Percentiles rank a stretch among this genome's conserved stretches.
phyloP scores from a whole-genome alignment of 2,329 filamentous ascomycete genomes.

The Pochonia chlamydosporia region DNA sequence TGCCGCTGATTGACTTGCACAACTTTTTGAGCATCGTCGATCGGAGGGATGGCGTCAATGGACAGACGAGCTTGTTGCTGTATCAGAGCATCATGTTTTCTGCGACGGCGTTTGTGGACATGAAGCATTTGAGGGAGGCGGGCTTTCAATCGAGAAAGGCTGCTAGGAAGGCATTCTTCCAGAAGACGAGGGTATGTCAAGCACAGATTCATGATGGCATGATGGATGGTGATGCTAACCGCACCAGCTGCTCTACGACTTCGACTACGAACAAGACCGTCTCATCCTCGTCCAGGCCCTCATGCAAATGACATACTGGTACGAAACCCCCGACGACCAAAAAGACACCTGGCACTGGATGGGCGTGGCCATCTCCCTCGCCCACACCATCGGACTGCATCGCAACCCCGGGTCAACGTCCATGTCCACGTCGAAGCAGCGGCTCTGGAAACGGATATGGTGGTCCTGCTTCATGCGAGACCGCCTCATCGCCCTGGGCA shows the following conservation, averaged over 20 bases:
- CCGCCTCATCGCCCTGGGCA: conserved; percentile 84
- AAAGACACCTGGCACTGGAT: conserved; percentile 99
- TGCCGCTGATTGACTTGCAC: conserved; percentile 75
- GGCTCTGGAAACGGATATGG: conserved; percentile 92
- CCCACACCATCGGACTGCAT: conserved; percentile 89
- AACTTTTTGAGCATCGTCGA: conserved; percentile 56
- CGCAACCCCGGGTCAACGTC: conserved; percentile 73
- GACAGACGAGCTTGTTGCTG: conserved; percentile 74
- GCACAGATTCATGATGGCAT: not conserved
- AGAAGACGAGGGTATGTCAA: conserved; percentile 69
- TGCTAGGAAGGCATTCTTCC: conserved; percentile 83
- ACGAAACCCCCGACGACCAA: conserved; percentile 92
- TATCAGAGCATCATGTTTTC: conserved; percentile 97
- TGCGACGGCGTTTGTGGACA: conserved; percentile 81
- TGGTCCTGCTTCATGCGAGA: conserved; percentile 98
- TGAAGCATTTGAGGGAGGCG: conserved; percentile 66
- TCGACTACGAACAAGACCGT: conserved; percentile 89
- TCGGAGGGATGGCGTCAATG: conserved; percentile 60
- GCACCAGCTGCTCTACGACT: conserved; percentile 75
- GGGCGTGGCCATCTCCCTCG: conserved; percentile 88
- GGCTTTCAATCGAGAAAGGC: conserved; percentile 75
- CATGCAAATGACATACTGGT: conserved; percentile 94
- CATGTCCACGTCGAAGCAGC: conserved; percentile 68
- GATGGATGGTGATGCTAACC: conserved; percentile 13
- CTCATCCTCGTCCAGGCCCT: conserved; percentile 84